These are phyloP conservation scores for Monosporozyma siamensis DNA, from an alignment of 805 yeast genomes.

Conservation along the genomic window DNA sequence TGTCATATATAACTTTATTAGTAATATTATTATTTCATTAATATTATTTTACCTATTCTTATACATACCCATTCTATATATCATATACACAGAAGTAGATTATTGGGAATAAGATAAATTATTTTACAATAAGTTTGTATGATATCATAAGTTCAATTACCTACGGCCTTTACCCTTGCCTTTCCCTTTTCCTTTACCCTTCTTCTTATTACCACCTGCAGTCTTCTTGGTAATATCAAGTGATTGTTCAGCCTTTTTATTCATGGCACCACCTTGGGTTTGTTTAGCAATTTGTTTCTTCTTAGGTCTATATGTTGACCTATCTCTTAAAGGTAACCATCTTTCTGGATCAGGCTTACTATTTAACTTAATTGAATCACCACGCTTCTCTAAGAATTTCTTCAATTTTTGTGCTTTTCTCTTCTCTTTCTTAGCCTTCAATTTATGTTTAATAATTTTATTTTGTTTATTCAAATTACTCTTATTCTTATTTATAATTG, in stretches of 20 bases:
- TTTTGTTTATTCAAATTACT: not conserved
- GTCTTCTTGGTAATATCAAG: constrained; percentile 21
- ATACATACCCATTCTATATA: too few relatives aligned
- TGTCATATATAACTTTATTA: too few relatives aligned
- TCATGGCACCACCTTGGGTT: constrained; percentile 58
- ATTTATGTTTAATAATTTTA: constrained; percentile 26
- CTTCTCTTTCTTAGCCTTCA: constrained; percentile 16
- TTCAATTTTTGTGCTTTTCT: constrained; percentile 16
- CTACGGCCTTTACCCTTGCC: constrained; percentile 11
- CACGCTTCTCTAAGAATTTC: constrained; percentile 26
- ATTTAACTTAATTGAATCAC: constrained; percentile 16
- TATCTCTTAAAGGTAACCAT: constrained; percentile 84
- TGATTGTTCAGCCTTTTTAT: constrained; percentile 27
- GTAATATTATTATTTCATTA: too few relatives aligned
- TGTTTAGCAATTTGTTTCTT: constrained; percentile 42
- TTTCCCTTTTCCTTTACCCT: constrained; percentile 16
- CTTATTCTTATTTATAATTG: constrained; percentile 4
- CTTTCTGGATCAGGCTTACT: constrained; percentile 56
- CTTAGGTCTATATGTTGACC: constrained; percentile 75
- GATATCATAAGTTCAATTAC: not conserved
- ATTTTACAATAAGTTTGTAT: too few relatives aligned
- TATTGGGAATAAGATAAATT: too few relatives aligned
- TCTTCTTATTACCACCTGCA: constrained; percentile 4
- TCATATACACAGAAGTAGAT: too few relatives aligned
- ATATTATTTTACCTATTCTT: too few relatives aligned